A percentile compares a stretch with the other conserved stretches of the same genome.
Conservation (phyloP, 148 eudicot genomes). For the Rheum nobile region DNA sequence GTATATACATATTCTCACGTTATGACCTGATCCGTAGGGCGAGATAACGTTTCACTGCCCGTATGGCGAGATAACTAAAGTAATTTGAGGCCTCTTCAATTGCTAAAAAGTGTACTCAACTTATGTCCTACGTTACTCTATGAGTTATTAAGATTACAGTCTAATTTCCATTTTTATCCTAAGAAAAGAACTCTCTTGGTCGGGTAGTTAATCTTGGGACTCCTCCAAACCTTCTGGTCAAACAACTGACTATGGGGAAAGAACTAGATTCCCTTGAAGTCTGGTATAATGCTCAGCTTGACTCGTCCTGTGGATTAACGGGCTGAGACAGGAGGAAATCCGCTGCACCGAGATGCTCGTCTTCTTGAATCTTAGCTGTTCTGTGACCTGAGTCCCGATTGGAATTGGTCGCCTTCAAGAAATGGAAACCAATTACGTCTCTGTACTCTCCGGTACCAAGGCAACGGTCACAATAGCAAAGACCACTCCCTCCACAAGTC, state of each 20-base stretch:
- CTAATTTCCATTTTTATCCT: background rate
- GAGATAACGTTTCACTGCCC: no score
- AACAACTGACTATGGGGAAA: background rate
- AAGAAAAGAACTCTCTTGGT: no score
- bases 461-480: constrained; percentile 66
- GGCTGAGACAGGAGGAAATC: constrained; percentile 30
- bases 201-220: background rate
- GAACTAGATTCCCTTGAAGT: background rate
- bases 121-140: background rate
- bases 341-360: constrained; percentile 27
- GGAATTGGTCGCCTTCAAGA: constrained; percentile 40
- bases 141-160: background rate
- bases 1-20: no score
- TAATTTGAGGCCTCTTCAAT: background rate
- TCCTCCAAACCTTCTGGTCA: background rate
- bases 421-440: constrained; percentile 63
- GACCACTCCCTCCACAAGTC: constrained; percentile 86
- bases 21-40: no score
- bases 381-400: constrained; percentile 8
- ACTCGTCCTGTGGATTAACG: background rate
- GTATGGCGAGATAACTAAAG: no score
- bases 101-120: background rate
- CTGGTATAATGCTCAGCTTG: background rate
- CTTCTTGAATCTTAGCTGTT: constrained; percentile 11
- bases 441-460: constrained; percentile 81